phyloP scores from a whole-genome alignment of 2,329 filamentous ascomycete genomes.

The Incumbomyces delicatus region DNA sequence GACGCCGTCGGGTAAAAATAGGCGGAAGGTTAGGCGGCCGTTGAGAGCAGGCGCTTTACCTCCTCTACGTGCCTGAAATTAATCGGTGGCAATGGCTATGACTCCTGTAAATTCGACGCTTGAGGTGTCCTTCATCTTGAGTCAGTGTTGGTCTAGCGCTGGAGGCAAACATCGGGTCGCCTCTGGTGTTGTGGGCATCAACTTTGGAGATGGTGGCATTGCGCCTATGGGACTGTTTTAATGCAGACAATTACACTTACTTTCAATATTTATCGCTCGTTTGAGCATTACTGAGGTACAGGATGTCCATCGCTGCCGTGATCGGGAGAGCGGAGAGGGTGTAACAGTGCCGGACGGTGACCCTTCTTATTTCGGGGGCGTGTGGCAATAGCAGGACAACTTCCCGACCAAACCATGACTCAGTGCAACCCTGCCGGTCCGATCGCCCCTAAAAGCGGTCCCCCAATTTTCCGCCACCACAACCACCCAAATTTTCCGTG shows the following conservation, averaged over 20 bases:
- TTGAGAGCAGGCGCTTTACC: not conserved
- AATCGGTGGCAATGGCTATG: not conserved
- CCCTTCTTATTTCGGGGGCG: conserved; percentile 6
- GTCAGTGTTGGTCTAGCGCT: not conserved
- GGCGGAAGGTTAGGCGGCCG: not conserved
- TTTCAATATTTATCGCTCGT: not conserved
- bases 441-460: not conserved
- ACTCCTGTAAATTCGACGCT: not conserved
- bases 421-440: not conserved
- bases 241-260: not conserved
- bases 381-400: not conserved
- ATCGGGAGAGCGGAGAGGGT: not conserved
- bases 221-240: no score
- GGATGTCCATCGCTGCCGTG: conserved; percentile 1
- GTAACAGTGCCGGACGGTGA: not conserved
- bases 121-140: not conserved
- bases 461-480: not conserved
- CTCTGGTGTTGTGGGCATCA: no score
- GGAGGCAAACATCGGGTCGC: no score
- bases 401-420: not conserved
- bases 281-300: not conserved
- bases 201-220: no score
- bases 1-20: not conserved
- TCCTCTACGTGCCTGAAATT: not conserved
- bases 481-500: not conserved